A percentile compares a stretch with the other conserved stretches of the same genome.
phyloP scores from a whole-genome alignment of 2,329 filamentous ascomycete species.

The Penicillium janthinellum region DNA sequence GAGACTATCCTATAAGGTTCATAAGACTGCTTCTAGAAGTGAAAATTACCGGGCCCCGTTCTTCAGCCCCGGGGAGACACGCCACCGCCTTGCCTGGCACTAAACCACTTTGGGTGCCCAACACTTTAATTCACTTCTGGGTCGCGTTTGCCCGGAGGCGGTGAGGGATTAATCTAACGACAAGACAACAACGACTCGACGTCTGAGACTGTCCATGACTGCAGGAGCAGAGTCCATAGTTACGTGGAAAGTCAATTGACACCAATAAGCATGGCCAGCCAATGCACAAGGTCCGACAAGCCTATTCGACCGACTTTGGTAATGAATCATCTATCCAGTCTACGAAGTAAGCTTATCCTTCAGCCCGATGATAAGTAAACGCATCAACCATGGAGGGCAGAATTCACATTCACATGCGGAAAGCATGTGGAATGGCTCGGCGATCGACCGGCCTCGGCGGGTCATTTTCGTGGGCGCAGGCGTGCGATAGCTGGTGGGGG shows the following conservation, averaged over 20 bases:
- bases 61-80: slow-evolving; percentile 11
- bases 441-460: slow-evolving; percentile 24
- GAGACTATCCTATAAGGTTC: too few relatives aligned
- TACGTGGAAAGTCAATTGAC: neutral
- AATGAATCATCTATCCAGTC: neutral
- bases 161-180: neutral
- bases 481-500: neutral
- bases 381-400: too few relatives aligned
- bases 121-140: slow-evolving; percentile 12
- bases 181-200: neutral
- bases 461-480: slow-evolving; percentile 22
- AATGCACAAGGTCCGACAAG: neutral
- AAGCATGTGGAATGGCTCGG: slow-evolving; percentile 12
- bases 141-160: slow-evolving; percentile 4
- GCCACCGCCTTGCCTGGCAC: slow-evolving; percentile 1
- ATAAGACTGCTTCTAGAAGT: neutral
- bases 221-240: too few relatives aligned
- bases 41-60: slow-evolving; percentile 19
- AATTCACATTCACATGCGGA: slow-evolving; percentile 18
- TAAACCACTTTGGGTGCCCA: slow-evolving; percentile 19
- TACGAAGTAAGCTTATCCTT: neutral
- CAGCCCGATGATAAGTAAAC: neutral
- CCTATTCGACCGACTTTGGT: neutral
- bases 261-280: neutral
- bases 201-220: too few relatives aligned